A percentile compares a stretch with the other conserved stretches of the same genome.
Evolutionary conservation across 805 yeast genomes (phyloP).

Genomic region (Metschnikowia kunwiensis): DNA sequence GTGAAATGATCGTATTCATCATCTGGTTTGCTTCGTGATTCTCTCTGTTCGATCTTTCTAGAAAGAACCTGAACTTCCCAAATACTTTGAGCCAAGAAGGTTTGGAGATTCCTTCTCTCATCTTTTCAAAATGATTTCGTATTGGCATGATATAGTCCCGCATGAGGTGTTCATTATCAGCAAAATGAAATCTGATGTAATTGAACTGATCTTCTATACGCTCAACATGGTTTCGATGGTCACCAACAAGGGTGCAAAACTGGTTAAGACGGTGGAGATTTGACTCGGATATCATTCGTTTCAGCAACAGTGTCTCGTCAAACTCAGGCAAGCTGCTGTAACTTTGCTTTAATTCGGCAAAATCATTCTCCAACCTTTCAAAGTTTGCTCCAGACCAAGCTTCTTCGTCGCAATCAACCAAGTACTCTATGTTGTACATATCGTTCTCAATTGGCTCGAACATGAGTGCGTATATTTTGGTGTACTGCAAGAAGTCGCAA

Average conservation of each 20-base stretch:
- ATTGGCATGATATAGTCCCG: constrained; percentile 9
- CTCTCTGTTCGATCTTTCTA: constrained; percentile 2
- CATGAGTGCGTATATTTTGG: constrained; percentile 2
- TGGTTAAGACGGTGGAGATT: constrained; percentile 4
- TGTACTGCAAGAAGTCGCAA: constrained; percentile 7
- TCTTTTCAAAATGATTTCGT: constrained; percentile 9
- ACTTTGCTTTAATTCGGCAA: neutral
- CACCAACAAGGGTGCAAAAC: neutral
- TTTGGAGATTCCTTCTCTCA: constrained; percentile 1
- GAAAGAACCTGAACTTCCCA: constrained; percentile 2
- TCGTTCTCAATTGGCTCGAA: constrained; percentile 3
- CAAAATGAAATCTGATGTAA: constrained; percentile 1
- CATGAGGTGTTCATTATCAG: constrained; percentile 2
- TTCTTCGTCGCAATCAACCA: neutral
- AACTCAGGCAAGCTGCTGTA: constrained; percentile 3
- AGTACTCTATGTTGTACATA: neutral
- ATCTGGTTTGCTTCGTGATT: constrained; percentile 7
- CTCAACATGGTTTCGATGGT: constrained; percentile 2
- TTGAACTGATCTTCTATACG: constrained; percentile 1
- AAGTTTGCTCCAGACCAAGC: neutral
- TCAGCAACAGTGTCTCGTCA: constrained; percentile 1
- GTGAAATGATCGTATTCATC: constrained; percentile 4
- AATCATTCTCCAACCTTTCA: neutral
- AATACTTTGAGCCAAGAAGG: constrained; percentile 1
- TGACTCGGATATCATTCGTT: constrained; percentile 3